Base-by-base conservation (phyloP, 2,329 filamentous ascomycete species). In the Penicillium corylophilum region DNA sequence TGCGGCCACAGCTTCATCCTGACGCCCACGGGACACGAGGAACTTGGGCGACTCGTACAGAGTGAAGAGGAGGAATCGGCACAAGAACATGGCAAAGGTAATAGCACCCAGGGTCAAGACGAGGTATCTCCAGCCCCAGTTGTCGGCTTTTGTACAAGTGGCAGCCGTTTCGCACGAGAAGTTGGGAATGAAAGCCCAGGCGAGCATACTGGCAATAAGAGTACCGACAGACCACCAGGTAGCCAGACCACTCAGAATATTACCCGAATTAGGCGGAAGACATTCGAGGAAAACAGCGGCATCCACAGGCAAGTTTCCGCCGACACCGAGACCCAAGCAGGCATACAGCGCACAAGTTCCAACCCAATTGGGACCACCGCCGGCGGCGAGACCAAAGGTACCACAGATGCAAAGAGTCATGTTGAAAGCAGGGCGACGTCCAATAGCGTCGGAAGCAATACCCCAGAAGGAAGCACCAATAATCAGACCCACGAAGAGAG, bases 201-300 rank as follows among this genome's bases (percentile, higher is more conserved):
- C 89, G 43, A 89, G 77, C 67, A 69, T 51, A 65, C 66, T 72
- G 44, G 87, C 84, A 50, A 87, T 80, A 7, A 95, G 78, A 65
- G 94, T 89, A 5, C 90, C 90, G 16, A 95, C 74, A 0, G 90
- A 88, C 89, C 90, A 95, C 87, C 89, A 94, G 7, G 91, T 82
- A 6, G 88, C 90, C n/a, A 95, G 77, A 43, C 93, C 77, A 0
- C 89, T 94, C 26, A 94, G 76, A 13, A 94, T 79, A 28, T 84
- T 83, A 56, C 84, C 85, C n/a, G 84, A 87, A 0, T 85, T 82
- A 51, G 87, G 85, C 0, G 90, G 90, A 1, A 95, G 74, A 59
- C 93, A 93, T 65, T 95, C 90, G 33, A 95, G 79, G 68, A 95
- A 80, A 28, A 81, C 79, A 4, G 79, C 78, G 1, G 74, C 75